These are phyloP conservation scores for Delonix regia DNA, from an alignment of 306 rosid genomes.

Conservation along the genomic window DNA sequence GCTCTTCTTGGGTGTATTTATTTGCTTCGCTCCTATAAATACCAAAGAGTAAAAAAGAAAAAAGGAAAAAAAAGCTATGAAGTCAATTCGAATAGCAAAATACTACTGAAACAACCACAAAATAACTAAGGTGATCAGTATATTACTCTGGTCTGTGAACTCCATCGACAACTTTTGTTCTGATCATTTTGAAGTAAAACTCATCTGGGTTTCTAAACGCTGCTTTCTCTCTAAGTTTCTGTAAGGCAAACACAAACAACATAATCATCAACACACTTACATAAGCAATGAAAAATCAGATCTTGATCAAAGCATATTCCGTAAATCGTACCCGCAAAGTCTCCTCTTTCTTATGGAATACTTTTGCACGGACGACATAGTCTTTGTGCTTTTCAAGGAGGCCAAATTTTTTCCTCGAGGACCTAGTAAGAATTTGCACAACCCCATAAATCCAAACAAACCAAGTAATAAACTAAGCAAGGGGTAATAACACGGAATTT, in stretches of 20 bases:
- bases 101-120: neutral
- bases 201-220: constrained; percentile 76
- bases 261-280: neutral
- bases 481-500: neutral
- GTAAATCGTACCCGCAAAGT: constrained; percentile 54
- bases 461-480: neutral
- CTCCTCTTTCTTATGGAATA: constrained; percentile 71
- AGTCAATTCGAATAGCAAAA: neutral
- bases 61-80: neutral
- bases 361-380: constrained; percentile 78
- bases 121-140: constrained; percentile 7
- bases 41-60: too few relatives aligned
- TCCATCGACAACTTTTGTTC: constrained; percentile 60
- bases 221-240: constrained; percentile 83
- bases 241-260: constrained; percentile 29
- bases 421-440: constrained; percentile 39
- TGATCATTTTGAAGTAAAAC: constrained; percentile 79
- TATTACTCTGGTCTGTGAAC: constrained; percentile 66
- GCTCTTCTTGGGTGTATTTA: constrained; percentile 73
- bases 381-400: constrained; percentile 88
- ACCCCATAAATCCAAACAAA: neutral
- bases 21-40: constrained; percentile 64
- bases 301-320: neutral
- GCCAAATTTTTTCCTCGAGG: constrained; percentile 72
- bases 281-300: neutral